Evolutionary conservation across 345 rosid genomes (phyloP), one percentile per base, ranked within the genome.

Genomic region (Rhizophora apiculata): DNA sequence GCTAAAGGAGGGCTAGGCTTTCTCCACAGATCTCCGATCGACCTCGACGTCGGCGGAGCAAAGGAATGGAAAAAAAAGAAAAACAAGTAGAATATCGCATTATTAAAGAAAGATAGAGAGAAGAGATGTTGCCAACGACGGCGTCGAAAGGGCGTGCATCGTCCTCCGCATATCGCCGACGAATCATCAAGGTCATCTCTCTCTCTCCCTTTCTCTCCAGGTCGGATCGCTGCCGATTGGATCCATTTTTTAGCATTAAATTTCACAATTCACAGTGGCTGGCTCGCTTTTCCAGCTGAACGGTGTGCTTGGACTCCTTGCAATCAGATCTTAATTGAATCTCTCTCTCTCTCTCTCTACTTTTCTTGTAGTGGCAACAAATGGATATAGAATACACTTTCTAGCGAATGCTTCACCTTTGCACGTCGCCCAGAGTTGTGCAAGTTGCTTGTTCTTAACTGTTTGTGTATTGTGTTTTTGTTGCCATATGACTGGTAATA

Each of bases 341-440:
- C 71, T 72, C 68, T 46, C 34, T 54, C 51, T 21, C 15, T 70
- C 0, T 36, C 36, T 69, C 76, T 48, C 73, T 24, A 24, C 68
- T 63, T 65, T 64, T 46, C 48, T 69, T 88, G 71, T 80, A 90
- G 99, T 95, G 98, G 99, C 98, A 88, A 77, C 99, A 95, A 90
- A 95, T 95, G 99, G 99, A 95, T 80, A 81, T 95, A 70, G 99
- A 92, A 68, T 95, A 92, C 82, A 90, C 98, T 53, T 92, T 95
- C 83, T 92, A 98, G 99, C 98, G 89, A 89, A 95, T 95, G 98
- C 92, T 95, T 82, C 89, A 87, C 77, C 88, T 95, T 19, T 95
- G 98, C 83, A 87, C 96, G 74, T 93, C 98, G 46, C 97, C 99
- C 4, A 95, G 92, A 88, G 96, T 90, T 59, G 98, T 95, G 98